These are phyloP conservation scores for Ilex aquifolium DNA, from an alignment of 257 asterid genomes.

Conservation along the genomic window DNA sequence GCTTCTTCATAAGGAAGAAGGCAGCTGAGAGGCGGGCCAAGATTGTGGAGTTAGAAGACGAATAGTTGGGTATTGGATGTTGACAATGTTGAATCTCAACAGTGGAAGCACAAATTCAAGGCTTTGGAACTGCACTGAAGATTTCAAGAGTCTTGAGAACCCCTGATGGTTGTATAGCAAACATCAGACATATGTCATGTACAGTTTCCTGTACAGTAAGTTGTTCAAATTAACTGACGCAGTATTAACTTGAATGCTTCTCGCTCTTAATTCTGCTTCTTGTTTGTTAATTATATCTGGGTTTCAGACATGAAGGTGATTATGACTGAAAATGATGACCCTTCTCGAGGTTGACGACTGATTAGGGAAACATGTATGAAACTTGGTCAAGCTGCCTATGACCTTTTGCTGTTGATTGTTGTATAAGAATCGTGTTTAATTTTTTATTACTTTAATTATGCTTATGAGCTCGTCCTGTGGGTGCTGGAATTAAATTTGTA, in stretches of 20 bases:
- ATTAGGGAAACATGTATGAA: not conserved
- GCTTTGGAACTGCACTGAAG: constrained; percentile 17
- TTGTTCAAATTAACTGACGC: not conserved
- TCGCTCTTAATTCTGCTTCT: not conserved
- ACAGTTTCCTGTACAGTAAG: constrained; percentile 40
- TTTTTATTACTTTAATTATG: too few species aligned
- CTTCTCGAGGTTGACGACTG: not conserved
- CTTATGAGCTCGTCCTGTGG: not conserved
- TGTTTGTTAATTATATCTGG: not conserved
- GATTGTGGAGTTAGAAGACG: constrained; percentile 82
- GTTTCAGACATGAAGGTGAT: not conserved
- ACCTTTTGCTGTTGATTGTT: not conserved
- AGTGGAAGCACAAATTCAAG: constrained; percentile 8
- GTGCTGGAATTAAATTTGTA: not conserved
- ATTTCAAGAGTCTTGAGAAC: constrained; percentile 18
- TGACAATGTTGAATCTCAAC: not conserved
- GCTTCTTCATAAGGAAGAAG: constrained; percentile 87
- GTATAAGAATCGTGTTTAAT: not conserved
- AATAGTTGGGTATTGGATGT: constrained; percentile 20
- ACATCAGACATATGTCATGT: constrained; percentile 8
- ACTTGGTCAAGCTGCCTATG: not conserved
- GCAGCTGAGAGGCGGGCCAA: constrained; percentile 98
- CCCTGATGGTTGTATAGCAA: constrained; percentile 3
- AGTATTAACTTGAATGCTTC: not conserved
- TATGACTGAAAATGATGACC: not conserved